phyloP scores from a whole-genome alignment of 352 stramenopile species.

The Phytophthora foliorum region DNA sequence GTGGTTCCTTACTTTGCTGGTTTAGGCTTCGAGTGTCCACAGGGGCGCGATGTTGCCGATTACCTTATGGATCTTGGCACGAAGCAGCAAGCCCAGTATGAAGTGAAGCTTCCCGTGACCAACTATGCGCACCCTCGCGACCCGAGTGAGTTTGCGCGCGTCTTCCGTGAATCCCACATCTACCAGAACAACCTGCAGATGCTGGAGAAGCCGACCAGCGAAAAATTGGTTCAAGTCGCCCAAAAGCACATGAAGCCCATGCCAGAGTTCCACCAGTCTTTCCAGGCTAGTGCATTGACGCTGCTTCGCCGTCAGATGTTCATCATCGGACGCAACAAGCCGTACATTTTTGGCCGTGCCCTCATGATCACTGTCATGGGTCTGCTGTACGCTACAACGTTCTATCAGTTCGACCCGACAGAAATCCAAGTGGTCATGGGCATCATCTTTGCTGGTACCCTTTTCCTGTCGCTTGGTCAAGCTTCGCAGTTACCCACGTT shows the following conservation, averaged over 20 bases:
- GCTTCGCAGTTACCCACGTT: conserved; percentile 30
- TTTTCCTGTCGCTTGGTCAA: conserved; percentile 47
- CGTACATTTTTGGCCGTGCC: conserved; percentile 52
- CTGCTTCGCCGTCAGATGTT: conserved; percentile 66
- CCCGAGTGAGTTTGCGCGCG: conserved; percentile 47
- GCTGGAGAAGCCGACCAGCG: conserved; percentile 84
- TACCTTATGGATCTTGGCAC: conserved; percentile 84
- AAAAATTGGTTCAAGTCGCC: conserved; percentile 85
- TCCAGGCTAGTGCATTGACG: conserved; percentile 36
- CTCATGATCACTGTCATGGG: conserved; percentile 61
- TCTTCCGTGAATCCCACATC: conserved; percentile 51
- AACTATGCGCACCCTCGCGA: conserved; percentile 30
- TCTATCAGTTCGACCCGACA: conserved; percentile 38
- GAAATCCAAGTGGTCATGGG: conserved; percentile 71
- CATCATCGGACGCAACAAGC: conserved; percentile 65
- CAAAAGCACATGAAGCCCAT: conserved; percentile 50
- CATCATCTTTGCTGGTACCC: conserved; percentile 81
- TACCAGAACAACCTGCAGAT: conserved; percentile 63
- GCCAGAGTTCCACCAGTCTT: conserved; percentile 42
- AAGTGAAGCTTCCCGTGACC: conserved; percentile 4
- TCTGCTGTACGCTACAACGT: conserved; percentile 50
- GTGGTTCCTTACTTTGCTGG: conserved; percentile 78
- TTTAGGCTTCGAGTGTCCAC: conserved; percentile 63
- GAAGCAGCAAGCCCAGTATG: conserved; percentile 37
- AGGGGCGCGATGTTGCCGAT: conserved; percentile 86